Percentiles rank a stretch among this genome's conserved stretches.
These are phyloP conservation scores for Albugo laibachii DNA, from an alignment of 352 stramenopile genomes.

Conservation along the genomic window DNA sequence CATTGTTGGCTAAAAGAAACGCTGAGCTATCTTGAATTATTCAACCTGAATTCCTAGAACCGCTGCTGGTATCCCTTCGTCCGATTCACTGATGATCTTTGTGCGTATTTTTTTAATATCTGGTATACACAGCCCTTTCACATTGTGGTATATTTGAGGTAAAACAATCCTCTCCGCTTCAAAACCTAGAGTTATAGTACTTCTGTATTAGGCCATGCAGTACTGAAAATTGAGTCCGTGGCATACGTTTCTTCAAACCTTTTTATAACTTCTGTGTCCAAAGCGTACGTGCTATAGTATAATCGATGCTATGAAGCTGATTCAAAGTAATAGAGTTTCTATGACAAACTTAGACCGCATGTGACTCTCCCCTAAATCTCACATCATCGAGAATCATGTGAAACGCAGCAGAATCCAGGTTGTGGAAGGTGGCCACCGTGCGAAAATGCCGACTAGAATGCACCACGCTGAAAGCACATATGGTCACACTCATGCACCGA, in stretches of 20 bases:
- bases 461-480: not conserved
- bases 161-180: not conserved
- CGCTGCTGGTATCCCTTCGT: constrained; percentile 1
- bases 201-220: not conserved
- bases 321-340: not conserved
- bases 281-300: not conserved
- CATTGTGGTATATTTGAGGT: not conserved
- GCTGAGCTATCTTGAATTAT: not conserved
- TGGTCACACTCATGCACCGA: not conserved
- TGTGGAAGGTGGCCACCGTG: not conserved
- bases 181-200: not conserved
- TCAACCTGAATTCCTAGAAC: constrained; percentile 1
- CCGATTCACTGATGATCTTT: not conserved
- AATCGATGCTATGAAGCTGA: not conserved
- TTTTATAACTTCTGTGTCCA: not conserved
- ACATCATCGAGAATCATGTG: not conserved
- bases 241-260: not conserved
- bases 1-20: constrained; percentile 4
- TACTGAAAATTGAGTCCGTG: not conserved
- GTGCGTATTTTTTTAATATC: not conserved
- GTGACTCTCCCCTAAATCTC: not conserved
- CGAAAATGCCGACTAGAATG: not conserved
- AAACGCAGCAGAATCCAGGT: not conserved
- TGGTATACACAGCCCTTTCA: not conserved
- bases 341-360: not conserved